Percentiles rank a stretch among this genome's conserved stretches.
phyloP scores from a whole-genome alignment of 2,329 filamentous ascomycete species.

The Xylaria sp. region DNA sequence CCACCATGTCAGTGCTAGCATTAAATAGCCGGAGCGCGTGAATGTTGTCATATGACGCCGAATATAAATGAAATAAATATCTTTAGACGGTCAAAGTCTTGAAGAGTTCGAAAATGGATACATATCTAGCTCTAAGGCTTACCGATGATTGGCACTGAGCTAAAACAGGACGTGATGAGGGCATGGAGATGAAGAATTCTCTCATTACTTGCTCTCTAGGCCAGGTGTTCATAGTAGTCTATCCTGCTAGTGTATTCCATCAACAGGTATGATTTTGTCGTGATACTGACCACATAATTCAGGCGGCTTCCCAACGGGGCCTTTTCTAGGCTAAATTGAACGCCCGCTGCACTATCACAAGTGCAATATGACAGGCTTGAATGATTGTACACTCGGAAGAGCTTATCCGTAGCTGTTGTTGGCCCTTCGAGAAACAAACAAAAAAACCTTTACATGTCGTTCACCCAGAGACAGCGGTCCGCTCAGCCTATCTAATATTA shows the following conservation, averaged over 20 bases:
- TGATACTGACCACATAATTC: constrained; percentile 7
- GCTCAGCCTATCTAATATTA: constrained; percentile 43
- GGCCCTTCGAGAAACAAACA: constrained; percentile 29
- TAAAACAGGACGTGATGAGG: neutral
- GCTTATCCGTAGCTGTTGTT: constrained; percentile 37
- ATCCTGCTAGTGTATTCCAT: constrained; percentile 3
- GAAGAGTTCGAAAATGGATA: neutral
- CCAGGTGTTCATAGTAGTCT: neutral
- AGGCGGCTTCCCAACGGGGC: constrained; percentile 4
- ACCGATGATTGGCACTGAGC: neutral
- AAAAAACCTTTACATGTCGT: constrained; percentile 15
- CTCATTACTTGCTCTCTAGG: neutral
- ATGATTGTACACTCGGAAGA: constrained; percentile 36
- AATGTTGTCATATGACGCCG: constrained; percentile 3
- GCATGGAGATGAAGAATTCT: neutral
- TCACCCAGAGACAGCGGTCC: constrained; percentile 37
- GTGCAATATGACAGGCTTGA: constrained; percentile 29
- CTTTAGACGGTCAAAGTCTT: neutral
- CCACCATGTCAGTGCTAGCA: neutral
- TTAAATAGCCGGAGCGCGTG: constrained; percentile 12
- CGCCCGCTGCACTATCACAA: constrained; percentile 17
- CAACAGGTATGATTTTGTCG: neutral
- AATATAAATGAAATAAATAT: neutral
- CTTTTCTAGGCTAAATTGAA: constrained; percentile 45
- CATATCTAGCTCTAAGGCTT: neutral